These are phyloP conservation scores for Urochloa ruziziensis DNA, from an alignment of 176 grass and related monocot genomes.

Conservation along the genomic window DNA sequence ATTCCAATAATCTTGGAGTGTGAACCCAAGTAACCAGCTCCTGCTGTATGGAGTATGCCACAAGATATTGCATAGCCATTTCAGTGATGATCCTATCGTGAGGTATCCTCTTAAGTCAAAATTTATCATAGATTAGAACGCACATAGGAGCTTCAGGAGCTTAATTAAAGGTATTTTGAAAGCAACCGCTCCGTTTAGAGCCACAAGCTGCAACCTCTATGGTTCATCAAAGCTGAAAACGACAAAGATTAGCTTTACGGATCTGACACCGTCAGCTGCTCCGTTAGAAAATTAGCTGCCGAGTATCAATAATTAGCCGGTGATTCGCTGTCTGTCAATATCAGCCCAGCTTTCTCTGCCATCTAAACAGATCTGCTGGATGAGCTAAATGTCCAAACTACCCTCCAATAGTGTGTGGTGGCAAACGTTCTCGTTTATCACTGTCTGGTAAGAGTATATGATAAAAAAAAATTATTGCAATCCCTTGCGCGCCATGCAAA, in stretches of 20 bases:
- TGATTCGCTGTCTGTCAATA: slow-evolving; percentile 20
- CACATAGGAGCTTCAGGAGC: not conserved
- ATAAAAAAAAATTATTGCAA: not conserved
- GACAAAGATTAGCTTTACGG: slow-evolving; percentile 51
- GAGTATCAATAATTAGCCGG: slow-evolving; percentile 23
- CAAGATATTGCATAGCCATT: not conserved
- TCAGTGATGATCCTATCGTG: not conserved
- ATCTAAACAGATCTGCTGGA: not conserved
- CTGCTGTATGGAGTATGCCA: not conserved
- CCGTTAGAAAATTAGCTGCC: slow-evolving; percentile 29
- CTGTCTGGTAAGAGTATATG: not conserved
- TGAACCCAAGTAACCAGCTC: not conserved
- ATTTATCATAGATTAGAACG: slow-evolving; percentile 12
- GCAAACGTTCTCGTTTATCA: not conserved
- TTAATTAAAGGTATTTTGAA: slow-evolving; percentile 6
- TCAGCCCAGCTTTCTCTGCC: not conserved
- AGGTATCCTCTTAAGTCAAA: not conserved
- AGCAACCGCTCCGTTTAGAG: not conserved
- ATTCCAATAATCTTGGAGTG: not conserved
- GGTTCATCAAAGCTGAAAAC: slow-evolving; percentile 28
- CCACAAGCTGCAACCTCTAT: not conserved
- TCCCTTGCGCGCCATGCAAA: not conserved
- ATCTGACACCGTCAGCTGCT: slow-evolving; percentile 3
- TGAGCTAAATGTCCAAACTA: slow-evolving; percentile 11
- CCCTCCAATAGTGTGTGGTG: not conserved